These are phyloP conservation scores for Ganoderma lingzhi DNA, from an alignment of 1,284 basidiomycete species.

Conservation along the genomic window DNA sequence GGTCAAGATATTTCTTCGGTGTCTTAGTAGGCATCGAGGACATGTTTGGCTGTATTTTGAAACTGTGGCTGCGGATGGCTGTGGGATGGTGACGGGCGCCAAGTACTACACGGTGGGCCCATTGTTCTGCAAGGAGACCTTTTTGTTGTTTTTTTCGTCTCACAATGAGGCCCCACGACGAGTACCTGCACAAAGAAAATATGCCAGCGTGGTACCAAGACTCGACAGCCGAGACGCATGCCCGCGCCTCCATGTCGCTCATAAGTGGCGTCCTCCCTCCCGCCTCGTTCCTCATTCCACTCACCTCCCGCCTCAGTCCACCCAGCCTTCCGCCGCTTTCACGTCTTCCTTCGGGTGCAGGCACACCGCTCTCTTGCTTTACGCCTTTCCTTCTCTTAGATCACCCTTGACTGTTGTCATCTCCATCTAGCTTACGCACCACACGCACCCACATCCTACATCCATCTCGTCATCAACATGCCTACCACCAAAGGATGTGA, in stretches of 20 bases:
- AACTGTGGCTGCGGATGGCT: slow-evolving; percentile 9
- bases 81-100: slow-evolving; percentile 4
- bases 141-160: slow-evolving; percentile 7
- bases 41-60: slow-evolving; percentile 4
- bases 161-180: slow-evolving; percentile 12
- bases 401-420: background rate
- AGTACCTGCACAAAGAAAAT: slow-evolving; percentile 19
- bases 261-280: slow-evolving; percentile 17
- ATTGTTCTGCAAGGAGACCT: slow-evolving; percentile 10
- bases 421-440: background rate
- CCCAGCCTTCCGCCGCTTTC: slow-evolving; percentile 11
- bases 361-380: slow-evolving; percentile 26
- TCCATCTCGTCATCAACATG: slow-evolving; percentile 9
- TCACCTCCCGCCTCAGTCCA: slow-evolving; percentile 10
- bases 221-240: background rate
- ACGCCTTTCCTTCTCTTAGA: slow-evolving; percentile 21
- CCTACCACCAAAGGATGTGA: slow-evolving; percentile 27
- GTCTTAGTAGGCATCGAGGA: background rate
- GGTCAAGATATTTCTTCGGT: too few relatives aligned
- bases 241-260: slow-evolving; percentile 19
- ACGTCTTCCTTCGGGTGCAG: slow-evolving; percentile 25
- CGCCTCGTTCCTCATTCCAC: slow-evolving; percentile 21
- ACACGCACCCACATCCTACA: slow-evolving; percentile 1
- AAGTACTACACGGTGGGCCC: background rate
- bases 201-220: slow-evolving; percentile 13